phyloP scores from a whole-genome alignment of 441 rosid species.

The Brassica balearica region DNA sequence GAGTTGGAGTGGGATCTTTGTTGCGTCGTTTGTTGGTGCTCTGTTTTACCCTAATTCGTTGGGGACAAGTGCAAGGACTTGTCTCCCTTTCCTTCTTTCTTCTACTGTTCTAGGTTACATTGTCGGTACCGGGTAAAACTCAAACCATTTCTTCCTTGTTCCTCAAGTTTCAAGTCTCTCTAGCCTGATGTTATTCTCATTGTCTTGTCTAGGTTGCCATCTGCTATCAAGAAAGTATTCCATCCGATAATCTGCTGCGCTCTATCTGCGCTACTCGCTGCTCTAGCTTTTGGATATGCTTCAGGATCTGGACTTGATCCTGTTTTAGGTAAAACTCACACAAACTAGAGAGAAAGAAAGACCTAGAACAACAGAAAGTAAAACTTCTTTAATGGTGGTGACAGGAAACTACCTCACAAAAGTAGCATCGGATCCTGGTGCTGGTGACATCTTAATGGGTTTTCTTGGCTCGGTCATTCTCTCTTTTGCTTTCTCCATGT shows the following conservation, averaged over 20 bases:
- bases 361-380: slow-evolving; percentile 1
- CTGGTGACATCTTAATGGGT: slow-evolving; percentile 96
- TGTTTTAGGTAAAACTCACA: slow-evolving; percentile 64
- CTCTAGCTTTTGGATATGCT: slow-evolving; percentile 79
- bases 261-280: slow-evolving; percentile 84
- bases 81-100: slow-evolving; percentile 92
- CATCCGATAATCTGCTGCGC: slow-evolving; percentile 95
- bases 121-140: slow-evolving; percentile 80
- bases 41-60: slow-evolving; percentile 67
- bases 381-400: slow-evolving; percentile 1
- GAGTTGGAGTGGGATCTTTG: slow-evolving; percentile 80
- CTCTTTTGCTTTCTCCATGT: slow-evolving; percentile 97
- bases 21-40: slow-evolving; percentile 72
- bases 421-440: slow-evolving; percentile 82
- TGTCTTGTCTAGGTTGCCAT: slow-evolving; percentile 64
- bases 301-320: slow-evolving; percentile 87
- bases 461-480: slow-evolving; percentile 96
- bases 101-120: slow-evolving; percentile 93
- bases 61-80: slow-evolving; percentile 84
- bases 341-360: background rate
- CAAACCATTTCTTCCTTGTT: background rate
- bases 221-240: slow-evolving; percentile 69
- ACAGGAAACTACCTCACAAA: slow-evolving; percentile 90
- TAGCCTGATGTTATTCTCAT: slow-evolving; percentile 1
- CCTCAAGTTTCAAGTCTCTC: background rate